These are phyloP conservation scores for Leccinum ochraceum DNA, from an alignment of 768 basidiomycete genomes.

Conservation along the genomic window DNA sequence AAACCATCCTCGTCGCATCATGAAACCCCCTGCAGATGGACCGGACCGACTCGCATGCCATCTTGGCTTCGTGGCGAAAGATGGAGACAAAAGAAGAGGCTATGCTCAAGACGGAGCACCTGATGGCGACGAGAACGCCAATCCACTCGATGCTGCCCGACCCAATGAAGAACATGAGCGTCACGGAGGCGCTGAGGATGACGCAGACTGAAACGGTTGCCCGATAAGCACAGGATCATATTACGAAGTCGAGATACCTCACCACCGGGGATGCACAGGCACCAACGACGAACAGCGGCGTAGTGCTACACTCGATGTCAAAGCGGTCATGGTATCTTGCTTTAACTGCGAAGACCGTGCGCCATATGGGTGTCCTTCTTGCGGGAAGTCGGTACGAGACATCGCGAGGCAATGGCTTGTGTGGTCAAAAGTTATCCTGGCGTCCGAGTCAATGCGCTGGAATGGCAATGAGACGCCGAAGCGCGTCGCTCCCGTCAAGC, in stretches of 20 bases:
- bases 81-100: constrained; percentile 63
- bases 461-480: constrained; percentile 26
- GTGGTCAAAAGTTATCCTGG: no score
- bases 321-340: constrained; percentile 44
- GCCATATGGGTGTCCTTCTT: no score
- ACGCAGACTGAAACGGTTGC: constrained; percentile 63
- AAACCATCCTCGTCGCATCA: constrained; percentile 44
- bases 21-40: constrained; percentile 52
- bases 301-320: constrained; percentile 60
- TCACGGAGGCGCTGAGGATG: constrained; percentile 77
- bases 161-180: constrained; percentile 68
- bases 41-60: constrained; percentile 47
- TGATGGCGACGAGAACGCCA: constrained; percentile 63
- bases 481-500: constrained; percentile 46
- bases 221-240: constrained; percentile 6
- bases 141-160: constrained; percentile 63
- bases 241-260: constrained; percentile 30
- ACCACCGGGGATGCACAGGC: constrained; percentile 67
- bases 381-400: no score
- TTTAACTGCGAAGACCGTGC: no score
- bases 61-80: constrained; percentile 66
- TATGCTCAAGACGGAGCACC: constrained; percentile 61
- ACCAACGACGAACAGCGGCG: constrained; percentile 62
- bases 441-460: no score
- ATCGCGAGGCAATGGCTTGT: no score